These are phyloP conservation scores for Zopfia rhizophila DNA, from an alignment of 2,329 filamentous ascomycete species.

Conservation along the genomic window DNA sequence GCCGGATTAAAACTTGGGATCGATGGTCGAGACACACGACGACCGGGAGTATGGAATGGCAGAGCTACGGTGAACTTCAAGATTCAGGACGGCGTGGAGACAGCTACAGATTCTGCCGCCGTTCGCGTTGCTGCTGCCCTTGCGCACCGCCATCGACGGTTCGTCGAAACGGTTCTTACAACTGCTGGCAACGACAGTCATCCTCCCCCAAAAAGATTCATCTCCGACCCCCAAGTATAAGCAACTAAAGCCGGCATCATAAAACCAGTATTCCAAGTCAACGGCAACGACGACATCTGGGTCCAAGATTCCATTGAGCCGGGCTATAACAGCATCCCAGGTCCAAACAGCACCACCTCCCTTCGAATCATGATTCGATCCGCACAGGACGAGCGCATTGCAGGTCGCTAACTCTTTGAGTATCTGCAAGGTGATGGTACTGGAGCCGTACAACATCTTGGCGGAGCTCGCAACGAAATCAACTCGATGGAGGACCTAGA, in stretches of 20 bases:
- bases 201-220: slow-evolving; percentile 26
- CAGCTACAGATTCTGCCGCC: slow-evolving; percentile 37
- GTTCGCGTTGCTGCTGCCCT: slow-evolving; percentile 53
- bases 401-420: slow-evolving; percentile 48
- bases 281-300: slow-evolving; percentile 47
- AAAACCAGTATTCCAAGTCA: slow-evolving; percentile 32
- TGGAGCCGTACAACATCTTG: slow-evolving; percentile 44
- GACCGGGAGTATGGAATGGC: slow-evolving; percentile 21
- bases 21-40: slow-evolving; percentile 46
- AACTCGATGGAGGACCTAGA: slow-evolving; percentile 51
- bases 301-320: slow-evolving; percentile 55
- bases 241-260: slow-evolving; percentile 18
- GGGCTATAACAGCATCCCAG: slow-evolving; percentile 53
- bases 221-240: slow-evolving; percentile 22
- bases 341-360: slow-evolving; percentile 43
- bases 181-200: slow-evolving; percentile 18
- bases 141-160: slow-evolving; percentile 52
- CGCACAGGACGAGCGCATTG: slow-evolving; percentile 33
- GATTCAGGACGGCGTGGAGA: slow-evolving; percentile 31
- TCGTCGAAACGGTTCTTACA: slow-evolving; percentile 38
- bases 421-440: slow-evolving; percentile 40
- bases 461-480: slow-evolving; percentile 23
- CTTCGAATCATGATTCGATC: slow-evolving; percentile 47
- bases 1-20: slow-evolving; percentile 50
- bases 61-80: slow-evolving; percentile 33